These are phyloP conservation scores for Fusarium keratoplasticum DNA, from an alignment of 2,329 filamentous ascomycete species.

Conservation along the genomic window DNA sequence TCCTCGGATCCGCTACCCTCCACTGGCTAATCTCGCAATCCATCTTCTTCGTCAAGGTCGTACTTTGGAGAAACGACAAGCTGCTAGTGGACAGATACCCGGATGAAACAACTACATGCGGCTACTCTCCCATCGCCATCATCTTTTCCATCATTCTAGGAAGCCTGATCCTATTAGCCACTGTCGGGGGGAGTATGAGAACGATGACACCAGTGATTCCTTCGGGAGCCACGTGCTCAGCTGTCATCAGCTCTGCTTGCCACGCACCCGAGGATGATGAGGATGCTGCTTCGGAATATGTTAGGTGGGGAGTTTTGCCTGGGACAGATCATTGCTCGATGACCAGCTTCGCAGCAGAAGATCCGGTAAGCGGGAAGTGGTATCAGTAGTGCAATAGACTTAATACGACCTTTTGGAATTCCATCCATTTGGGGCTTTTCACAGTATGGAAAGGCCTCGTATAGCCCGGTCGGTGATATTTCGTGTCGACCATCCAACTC, in stretches of 20 bases:
- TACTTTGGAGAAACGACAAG: background rate
- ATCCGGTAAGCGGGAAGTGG: background rate
- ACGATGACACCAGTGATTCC: background rate
- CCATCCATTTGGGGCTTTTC: too few species aligned
- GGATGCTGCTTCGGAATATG: background rate
- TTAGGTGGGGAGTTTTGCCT: background rate
- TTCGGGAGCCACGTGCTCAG: background rate
- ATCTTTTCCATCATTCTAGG: background rate
- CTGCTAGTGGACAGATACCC: background rate
- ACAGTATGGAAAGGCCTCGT: too few species aligned
- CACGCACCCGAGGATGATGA: background rate
- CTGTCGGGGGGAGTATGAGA: background rate
- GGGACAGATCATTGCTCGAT: background rate
- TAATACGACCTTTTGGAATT: background rate
- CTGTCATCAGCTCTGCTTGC: background rate
- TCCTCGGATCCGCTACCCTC: background rate
- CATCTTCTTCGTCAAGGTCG: background rate
- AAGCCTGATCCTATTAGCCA: background rate
- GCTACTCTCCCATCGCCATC: constrained; percentile 1
- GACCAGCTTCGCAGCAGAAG: background rate
- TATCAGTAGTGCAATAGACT: background rate
- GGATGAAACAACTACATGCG: background rate
- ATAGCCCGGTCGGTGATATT: too few species aligned
- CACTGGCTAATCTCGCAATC: constrained; percentile 1
- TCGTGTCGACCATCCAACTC: too few species aligned